Evolutionary conservation across 768 basidiomycete species (phyloP), one percentile per base, ranked within the genome.

Genomic region (Amanita rimosa): DNA sequence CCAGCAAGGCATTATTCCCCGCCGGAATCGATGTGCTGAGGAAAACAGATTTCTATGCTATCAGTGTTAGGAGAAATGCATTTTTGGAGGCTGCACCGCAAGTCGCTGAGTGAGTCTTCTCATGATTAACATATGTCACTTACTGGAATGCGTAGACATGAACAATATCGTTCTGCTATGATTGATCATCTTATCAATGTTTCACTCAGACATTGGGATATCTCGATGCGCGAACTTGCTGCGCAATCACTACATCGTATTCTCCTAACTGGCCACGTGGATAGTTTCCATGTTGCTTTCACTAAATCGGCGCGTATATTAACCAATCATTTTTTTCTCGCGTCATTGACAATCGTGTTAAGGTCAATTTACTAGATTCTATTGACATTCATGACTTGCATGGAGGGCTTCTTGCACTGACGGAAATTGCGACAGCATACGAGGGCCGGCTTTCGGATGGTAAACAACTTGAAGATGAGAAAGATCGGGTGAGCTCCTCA

Each of bases 41-140:
- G 36, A 87, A 89, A 62, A 89, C 88, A 0, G 96, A 99, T 67
- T 98, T 97, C 64, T 97, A 91, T 67, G 84, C 91, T 35, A 86
- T 98, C 51, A 88, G 92, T 56, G 71, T 90, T 21, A 70, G 90
- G 46, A 74, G 84, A 54, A 85, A 89, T 54, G 83, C 95, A 0
- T 96, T 92, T 61, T 65, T 89, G n/a, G 64, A 73, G 13, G 88
- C 90, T 35, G 91, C 92, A 48, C 83, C 86, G 39, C 80, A 86
- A 58, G 88, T 96, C 38, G 88, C 93, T 26, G 74, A 78, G 93
- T 95, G 60, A 60, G 88, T 74, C 10, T 42, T n/a, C 16, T 40
- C 35, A 21, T 40, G 40, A 44, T 19, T 42, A 10, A 37, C 22
- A 52, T 43, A 36, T 35, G 9, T 8, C 6, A 13, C 54, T 53